phyloP scores from a whole-genome alignment of 2,329 filamentous ascomycete genomes.

The Verticillium longisporum region DNA sequence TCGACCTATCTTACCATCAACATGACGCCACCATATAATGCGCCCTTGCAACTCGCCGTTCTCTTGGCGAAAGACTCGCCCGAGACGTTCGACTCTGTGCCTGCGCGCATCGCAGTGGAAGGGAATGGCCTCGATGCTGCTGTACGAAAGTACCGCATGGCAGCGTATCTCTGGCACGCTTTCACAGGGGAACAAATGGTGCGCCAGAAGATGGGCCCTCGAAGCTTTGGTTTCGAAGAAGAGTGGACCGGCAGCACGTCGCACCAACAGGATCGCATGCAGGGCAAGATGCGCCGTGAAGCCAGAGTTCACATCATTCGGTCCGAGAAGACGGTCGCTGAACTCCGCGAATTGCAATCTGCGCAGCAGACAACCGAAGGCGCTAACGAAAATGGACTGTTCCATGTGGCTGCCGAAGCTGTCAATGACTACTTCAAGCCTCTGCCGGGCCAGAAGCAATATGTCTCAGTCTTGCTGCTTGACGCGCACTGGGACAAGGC shows the following conservation, averaged over 20 bases:
- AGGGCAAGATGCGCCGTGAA: constrained; percentile 76
- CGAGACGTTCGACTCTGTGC: constrained; percentile 75
- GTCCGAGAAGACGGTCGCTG: constrained; percentile 73
- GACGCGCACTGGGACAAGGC: constrained; percentile 82
- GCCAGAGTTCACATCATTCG: constrained; percentile 84
- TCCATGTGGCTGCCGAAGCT: constrained; percentile 68
- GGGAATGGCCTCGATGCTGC: constrained; percentile 77
- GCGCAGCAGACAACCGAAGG: constrained; percentile 61
- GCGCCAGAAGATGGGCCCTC: constrained; percentile 76
- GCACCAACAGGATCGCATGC: constrained; percentile 65
- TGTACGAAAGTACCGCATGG: constrained; percentile 86
- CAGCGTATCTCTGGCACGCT: constrained; percentile 93
- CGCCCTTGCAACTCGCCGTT: constrained; percentile 82
- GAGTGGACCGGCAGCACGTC: constrained; percentile 84
- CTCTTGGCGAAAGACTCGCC: constrained; percentile 83
- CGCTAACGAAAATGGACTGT: constrained; percentile 66
- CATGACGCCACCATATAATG: constrained; percentile 71
- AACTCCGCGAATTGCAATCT: constrained; percentile 62
- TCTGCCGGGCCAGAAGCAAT: constrained; percentile 71
- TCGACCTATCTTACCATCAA: constrained; percentile 76
- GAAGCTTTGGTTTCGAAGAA: constrained; percentile 87
- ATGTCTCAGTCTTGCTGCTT: constrained; percentile 79
- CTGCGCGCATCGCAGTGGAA: constrained; percentile 68
- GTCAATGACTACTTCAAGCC: constrained; percentile 72
- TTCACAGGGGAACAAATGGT: constrained; percentile 97